Evolutionary conservation across 225 moss, liverwort and hornwort genomes (phyloP), one percentile per base, ranked within the genome.

Genomic region (Physcomitrellopsis africana): DNA sequence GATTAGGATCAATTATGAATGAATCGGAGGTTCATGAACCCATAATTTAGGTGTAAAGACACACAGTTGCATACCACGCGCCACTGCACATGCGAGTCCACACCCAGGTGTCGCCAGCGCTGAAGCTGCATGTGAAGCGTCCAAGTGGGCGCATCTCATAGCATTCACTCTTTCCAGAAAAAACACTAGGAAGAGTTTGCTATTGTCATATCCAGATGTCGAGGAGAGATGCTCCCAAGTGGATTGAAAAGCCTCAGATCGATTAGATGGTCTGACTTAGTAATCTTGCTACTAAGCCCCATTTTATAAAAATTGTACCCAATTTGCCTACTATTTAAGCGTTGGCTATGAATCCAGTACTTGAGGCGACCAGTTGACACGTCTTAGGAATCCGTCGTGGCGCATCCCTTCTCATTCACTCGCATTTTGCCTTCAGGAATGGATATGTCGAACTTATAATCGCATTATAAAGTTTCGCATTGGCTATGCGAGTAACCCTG

Each of bases 71-170:
- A 42, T 8, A 56, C 70, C 77, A 77, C 73, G 77, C 78, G 81
- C 67, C 77, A 67, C 15, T 54, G 2, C 2, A 19, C 19, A 1
- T 48, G 62, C 6, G 27, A 7, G 37, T 16, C 67, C 3, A 5
- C 43, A 72, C 72, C 32, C 81, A 81, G 60, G 23, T 81, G 81
- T 63, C 81, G 63, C 22, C 7, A 14, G 16, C 1, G 19, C 15
- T 17, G 0, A 44, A n/a, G 44, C 42, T 29, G 45, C 27, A 14
- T 2, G 29, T 60, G 1, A 7, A 8, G 7, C 57, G 27, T 55
- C 73, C 77, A 77, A 63, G 73, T 72, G 77, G 56, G 42, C 56
- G 27, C 55, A 73, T 6, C 32, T 37, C 32, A 37, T 37, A 37
- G 32, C 32, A 37, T 7, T 7, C 0, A 1, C 16, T 43, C 17